phyloP scores from a whole-genome alignment of 345 rosid species.

The Rhodomyrtus tomentosa region DNA sequence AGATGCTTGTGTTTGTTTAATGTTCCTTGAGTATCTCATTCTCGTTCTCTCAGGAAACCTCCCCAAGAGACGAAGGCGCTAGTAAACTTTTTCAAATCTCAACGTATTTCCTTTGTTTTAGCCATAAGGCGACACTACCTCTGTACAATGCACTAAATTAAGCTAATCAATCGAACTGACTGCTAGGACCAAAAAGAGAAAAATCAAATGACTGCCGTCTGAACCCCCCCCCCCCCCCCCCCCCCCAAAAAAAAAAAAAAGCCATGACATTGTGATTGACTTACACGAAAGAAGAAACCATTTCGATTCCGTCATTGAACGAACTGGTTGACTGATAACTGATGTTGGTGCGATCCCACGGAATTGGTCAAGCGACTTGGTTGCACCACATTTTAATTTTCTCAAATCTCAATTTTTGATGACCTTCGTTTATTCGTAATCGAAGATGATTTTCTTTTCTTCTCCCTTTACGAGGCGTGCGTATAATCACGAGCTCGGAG shows the following conservation, averaged over 20 bases:
- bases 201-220: too few species aligned
- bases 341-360: not conserved
- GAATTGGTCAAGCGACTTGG: not conserved
- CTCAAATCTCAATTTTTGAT: not conserved
- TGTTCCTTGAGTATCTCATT: not conserved
- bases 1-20: not conserved
- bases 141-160: not conserved
- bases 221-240: too few species aligned
- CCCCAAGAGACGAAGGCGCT: not conserved
- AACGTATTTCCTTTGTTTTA: not conserved
- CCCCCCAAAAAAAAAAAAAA: too few species aligned
- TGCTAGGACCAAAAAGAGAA: too few species aligned
- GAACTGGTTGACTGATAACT: not conserved
- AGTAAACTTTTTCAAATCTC: not conserved
- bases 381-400: not conserved
- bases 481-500: not conserved
- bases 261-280: too few species aligned
- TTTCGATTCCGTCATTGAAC: not conserved
- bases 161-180: too few species aligned
- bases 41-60: not conserved
- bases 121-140: not conserved
- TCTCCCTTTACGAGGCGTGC: not conserved
- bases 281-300: too few species aligned
- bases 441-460: not conserved
- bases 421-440: not conserved